Percentiles rank a stretch among this genome's conserved stretches.
These are phyloP conservation scores for Lachancea thermotolerans DNA, from an alignment of 805 yeast species.

Conservation along the genomic window DNA sequence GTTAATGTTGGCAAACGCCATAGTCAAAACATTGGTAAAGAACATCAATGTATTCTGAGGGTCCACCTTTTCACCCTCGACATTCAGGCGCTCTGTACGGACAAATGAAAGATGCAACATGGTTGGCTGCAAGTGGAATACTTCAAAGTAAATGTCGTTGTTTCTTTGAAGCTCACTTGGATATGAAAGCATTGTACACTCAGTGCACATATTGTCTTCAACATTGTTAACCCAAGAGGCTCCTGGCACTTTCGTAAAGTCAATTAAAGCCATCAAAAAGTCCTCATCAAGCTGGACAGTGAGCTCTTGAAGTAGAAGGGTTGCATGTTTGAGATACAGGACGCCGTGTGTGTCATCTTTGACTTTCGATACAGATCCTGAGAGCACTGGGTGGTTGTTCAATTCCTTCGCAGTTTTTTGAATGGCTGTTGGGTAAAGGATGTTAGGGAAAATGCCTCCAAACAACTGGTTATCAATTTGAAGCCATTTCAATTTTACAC, in stretches of 20 bases:
- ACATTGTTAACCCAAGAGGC: conserved; percentile 57
- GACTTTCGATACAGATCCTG: conserved; percentile 75
- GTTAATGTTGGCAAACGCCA: conserved; percentile 95
- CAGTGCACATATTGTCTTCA: conserved; percentile 50
- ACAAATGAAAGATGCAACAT: conserved; percentile 85
- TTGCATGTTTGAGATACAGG: conserved; percentile 82
- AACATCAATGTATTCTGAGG: conserved; percentile 49
- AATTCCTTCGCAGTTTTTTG: conserved; percentile 80
- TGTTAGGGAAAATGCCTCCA: conserved; percentile 82
- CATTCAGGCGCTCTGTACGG: conserved; percentile 72
- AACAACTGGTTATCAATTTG: conserved; percentile 89
- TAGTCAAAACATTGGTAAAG: conserved; percentile 77
- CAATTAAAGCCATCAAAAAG: conserved; percentile 73
- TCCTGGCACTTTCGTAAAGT: conserved; percentile 74
- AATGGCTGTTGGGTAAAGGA: conserved; percentile 82
- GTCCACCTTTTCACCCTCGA: conserved; percentile 41
- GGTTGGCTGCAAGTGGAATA: conserved; percentile 86
- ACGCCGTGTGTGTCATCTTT: conserved; percentile 92
- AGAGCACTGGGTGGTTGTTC: conserved; percentile 83
- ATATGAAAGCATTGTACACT: conserved; percentile 58
- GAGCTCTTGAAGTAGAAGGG: conserved; percentile 81
- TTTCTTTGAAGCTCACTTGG: conserved; percentile 51
- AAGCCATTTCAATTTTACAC: conserved; percentile 84
- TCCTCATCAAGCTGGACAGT: conserved; percentile 93
- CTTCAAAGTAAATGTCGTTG: conserved; percentile 84